A percentile compares a stretch with the other conserved stretches of the same genome.
phyloP scores from a whole-genome alignment of 495 filamentous ascomycete species.

The Lasiosphaeria miniovina region DNA sequence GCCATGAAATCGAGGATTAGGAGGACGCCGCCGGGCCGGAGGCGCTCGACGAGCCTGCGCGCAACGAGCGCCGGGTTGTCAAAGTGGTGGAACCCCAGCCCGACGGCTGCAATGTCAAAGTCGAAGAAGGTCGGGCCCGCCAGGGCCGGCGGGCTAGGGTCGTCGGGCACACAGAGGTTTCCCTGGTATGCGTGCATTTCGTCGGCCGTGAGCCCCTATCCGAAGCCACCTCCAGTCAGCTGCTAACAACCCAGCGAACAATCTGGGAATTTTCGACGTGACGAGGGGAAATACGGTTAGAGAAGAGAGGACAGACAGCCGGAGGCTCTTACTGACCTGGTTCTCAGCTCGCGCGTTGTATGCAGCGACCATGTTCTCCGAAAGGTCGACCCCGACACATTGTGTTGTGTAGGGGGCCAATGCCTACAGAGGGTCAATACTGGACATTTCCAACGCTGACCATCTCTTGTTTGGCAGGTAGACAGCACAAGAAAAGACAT shows the following conservation, averaged over 20 bases:
- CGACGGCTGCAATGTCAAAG: conserved; percentile 64
- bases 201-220: conserved; percentile 43
- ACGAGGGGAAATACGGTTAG: no score
- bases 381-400: conserved; percentile 64
- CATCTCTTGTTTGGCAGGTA: no score
- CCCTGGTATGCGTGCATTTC: conserved; percentile 58
- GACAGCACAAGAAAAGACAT: no score
- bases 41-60: conserved; percentile 52
- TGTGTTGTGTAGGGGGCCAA: conserved; percentile 59
- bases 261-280: no score
- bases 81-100: conserved; percentile 73
- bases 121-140: conserved; percentile 47
- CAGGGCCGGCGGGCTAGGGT: conserved; percentile 38
- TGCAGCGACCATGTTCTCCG: conserved; percentile 60
- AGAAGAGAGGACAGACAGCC: background rate
- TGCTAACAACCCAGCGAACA: no score
- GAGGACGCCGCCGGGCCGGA: conserved; percentile 61
- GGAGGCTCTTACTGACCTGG: conserved; percentile 31
- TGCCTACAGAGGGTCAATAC: conserved; percentile 37
- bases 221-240: background rate
- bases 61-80: conserved; percentile 56
- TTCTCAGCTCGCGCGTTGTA: conserved; percentile 52
- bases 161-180: conserved; percentile 49
- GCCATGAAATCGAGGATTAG: conserved; percentile 64
- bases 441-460: background rate